A percentile compares a stretch with the other conserved stretches of the same genome.
Evolutionary conservation across 768 basidiomycete genomes (phyloP).

Genomic region (Dacryopinax spathularia): DNA sequence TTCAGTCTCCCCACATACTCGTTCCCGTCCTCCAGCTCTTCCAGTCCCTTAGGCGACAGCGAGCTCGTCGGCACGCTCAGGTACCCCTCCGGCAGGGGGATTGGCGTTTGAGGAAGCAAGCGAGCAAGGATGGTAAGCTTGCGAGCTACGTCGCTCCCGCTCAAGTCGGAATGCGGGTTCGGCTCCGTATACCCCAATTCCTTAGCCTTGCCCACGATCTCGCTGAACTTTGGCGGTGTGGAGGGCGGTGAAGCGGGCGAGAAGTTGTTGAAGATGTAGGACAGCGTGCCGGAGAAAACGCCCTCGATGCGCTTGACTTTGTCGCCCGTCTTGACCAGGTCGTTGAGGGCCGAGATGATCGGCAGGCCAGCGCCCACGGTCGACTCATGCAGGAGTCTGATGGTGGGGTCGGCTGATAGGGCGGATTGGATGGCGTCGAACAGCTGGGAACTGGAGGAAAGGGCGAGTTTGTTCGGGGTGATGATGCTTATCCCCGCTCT

Average conservation of each 20-base stretch:
- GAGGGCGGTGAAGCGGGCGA: slow-evolving; percentile 22
- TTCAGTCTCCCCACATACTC: slow-evolving; percentile 70
- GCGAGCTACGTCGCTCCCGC: slow-evolving; percentile 90
- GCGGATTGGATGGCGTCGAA: slow-evolving; percentile 56
- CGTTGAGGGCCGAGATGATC: slow-evolving; percentile 80
- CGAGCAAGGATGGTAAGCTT: slow-evolving; percentile 93
- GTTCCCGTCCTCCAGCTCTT: slow-evolving; percentile 53
- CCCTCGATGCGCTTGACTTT: slow-evolving; percentile 88
- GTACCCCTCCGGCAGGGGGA: slow-evolving; percentile 67
- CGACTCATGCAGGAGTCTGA: slow-evolving; percentile 63
- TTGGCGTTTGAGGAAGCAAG: slow-evolving; percentile 27
- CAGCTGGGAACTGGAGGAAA: slow-evolving; percentile 52
- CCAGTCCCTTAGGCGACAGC: slow-evolving; percentile 66
- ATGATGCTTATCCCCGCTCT: slow-evolving; percentile 68
- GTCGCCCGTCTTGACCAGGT: slow-evolving; percentile 84
- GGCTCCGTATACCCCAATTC: slow-evolving; percentile 99
- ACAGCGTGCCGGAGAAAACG: slow-evolving; percentile 93
- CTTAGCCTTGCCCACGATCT: slow-evolving; percentile 74
- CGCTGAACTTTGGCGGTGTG: slow-evolving; percentile 61
- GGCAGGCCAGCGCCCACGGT: slow-evolving; percentile 96
- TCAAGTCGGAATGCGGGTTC: slow-evolving; percentile 91
- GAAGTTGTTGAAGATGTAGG: slow-evolving; percentile 98
- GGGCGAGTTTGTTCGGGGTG: slow-evolving; percentile 97
- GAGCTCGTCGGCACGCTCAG: slow-evolving; percentile 67
- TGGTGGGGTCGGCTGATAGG: slow-evolving; percentile 43